These are phyloP conservation scores for Emericellopsis atlantica DNA, from an alignment of 2,329 filamentous ascomycete species.

Conservation along the genomic window DNA sequence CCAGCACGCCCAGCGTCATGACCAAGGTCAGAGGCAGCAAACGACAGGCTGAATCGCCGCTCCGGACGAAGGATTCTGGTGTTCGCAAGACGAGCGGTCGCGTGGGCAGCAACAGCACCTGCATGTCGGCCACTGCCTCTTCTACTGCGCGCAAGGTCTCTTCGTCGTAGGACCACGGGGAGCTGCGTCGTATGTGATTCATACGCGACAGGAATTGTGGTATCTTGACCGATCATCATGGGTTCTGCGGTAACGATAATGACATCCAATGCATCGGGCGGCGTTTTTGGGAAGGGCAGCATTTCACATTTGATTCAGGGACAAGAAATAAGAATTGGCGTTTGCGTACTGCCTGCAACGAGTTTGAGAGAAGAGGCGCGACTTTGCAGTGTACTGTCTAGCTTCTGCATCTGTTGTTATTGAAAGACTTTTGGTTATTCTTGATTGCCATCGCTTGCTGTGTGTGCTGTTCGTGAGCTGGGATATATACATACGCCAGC, in stretches of 20 bases:
- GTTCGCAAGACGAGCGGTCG: constrained; percentile 56
- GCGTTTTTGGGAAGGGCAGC: constrained; percentile 1
- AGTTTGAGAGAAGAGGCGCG: not conserved
- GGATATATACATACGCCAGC: not conserved
- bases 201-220: too few relatives aligned
- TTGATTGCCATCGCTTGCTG: too few relatives aligned
- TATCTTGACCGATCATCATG: not conserved
- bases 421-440: not conserved
- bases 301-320: not conserved
- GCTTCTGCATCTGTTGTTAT: not conserved
- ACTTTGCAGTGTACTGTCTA: not conserved
- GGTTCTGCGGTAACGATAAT: constrained; percentile 2
- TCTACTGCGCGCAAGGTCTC: constrained; percentile 42
- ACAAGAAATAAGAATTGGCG: not conserved
- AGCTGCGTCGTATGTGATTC: too few relatives aligned
- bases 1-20: constrained; percentile 41
- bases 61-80: constrained; percentile 38
- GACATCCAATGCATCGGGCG: constrained; percentile 3
- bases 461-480: not conserved
- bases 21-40: constrained; percentile 55
- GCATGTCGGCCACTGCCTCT: constrained; percentile 25
- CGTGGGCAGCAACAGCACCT: constrained; percentile 42
- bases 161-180: constrained; percentile 1
- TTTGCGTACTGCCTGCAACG: not conserved
- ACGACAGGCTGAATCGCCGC: constrained; percentile 34